phyloP scores from a whole-genome alignment of 148 eudicot species.

The Hydrangea macrophylla region DNA sequence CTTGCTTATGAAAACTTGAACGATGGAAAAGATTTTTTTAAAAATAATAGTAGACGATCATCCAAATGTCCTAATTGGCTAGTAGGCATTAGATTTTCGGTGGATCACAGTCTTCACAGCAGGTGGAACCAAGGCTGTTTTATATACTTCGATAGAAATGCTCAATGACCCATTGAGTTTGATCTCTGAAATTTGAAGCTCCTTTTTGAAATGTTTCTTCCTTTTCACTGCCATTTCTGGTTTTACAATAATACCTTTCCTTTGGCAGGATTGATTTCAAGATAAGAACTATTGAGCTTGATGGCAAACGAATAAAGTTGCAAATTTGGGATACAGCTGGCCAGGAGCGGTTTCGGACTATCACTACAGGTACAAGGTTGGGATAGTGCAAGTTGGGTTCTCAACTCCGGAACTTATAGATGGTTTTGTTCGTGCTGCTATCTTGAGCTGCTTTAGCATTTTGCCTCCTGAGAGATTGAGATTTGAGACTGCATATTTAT shows the following conservation, averaged over 20 bases:
- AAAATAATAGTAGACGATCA: not conserved
- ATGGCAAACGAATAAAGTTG: conserved; percentile 35
- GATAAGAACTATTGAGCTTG: conserved; percentile 38
- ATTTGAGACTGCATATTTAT: not conserved
- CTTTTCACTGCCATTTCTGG: not conserved
- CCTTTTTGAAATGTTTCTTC: not conserved
- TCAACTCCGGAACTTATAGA: not conserved
- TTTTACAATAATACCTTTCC: not conserved
- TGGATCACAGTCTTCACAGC: not conserved
- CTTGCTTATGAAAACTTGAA: not conserved
- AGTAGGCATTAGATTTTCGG: not conserved
- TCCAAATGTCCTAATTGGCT: not conserved
- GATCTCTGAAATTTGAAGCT: not conserved
- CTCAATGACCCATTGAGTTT: not conserved
- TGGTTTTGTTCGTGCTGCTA: not conserved
- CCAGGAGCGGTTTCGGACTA: conserved; percentile 40
- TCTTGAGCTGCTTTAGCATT: not conserved
- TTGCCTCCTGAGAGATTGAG: not conserved
- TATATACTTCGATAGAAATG: not conserved
- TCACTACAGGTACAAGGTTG: conserved; percentile 32
- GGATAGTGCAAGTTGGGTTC: not conserved
- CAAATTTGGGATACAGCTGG: conserved; percentile 51
- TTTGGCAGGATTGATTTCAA: conserved; percentile 36
- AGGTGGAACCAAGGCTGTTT: not conserved
- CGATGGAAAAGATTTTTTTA: not conserved